Conservation (phyloP, 306 rosid species). For the Purshia tridentata region DNA sequence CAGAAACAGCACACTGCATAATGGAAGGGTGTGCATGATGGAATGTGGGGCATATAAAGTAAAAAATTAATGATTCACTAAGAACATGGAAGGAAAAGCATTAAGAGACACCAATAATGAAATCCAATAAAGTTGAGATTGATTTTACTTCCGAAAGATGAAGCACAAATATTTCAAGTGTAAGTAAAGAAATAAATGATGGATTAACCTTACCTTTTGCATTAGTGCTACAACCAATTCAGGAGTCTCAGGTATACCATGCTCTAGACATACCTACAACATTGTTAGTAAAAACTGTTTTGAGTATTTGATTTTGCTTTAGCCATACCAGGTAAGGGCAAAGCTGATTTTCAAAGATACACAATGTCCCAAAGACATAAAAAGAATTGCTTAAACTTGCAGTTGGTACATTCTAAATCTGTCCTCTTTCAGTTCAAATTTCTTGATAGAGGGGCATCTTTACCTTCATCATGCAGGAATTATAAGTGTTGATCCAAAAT, state of each 20-base stretch:
- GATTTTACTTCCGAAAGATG: too few species aligned
- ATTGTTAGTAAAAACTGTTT: slow-evolving; percentile 19
- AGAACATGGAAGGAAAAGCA: too few species aligned
- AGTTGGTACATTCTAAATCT: background rate
- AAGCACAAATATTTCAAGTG: too few species aligned
- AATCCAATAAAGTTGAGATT: too few species aligned
- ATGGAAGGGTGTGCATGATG: background rate
- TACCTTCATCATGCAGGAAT: slow-evolving; percentile 91
- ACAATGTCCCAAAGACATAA: background rate
- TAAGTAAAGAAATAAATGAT: slow-evolving; percentile 1
- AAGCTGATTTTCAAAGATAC: background rate
- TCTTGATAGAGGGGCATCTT: slow-evolving; percentile 28
- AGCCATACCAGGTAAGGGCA: background rate
- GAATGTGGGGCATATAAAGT: too few species aligned
- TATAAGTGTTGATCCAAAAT: slow-evolving; percentile 91
- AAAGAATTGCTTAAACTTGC: background rate
- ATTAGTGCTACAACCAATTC: slow-evolving; percentile 87
- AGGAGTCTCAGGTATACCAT: slow-evolving; percentile 85
- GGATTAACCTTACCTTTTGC: slow-evolving; percentile 70
- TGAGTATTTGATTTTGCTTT: background rate
- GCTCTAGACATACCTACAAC: slow-evolving; percentile 76
- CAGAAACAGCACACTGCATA: background rate
- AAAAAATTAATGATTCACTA: too few species aligned
- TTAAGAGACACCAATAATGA: too few species aligned
- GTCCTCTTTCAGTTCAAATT: background rate